Base-by-base conservation (phyloP, 331 rosid species). In the Malus hybrid region DNA sequence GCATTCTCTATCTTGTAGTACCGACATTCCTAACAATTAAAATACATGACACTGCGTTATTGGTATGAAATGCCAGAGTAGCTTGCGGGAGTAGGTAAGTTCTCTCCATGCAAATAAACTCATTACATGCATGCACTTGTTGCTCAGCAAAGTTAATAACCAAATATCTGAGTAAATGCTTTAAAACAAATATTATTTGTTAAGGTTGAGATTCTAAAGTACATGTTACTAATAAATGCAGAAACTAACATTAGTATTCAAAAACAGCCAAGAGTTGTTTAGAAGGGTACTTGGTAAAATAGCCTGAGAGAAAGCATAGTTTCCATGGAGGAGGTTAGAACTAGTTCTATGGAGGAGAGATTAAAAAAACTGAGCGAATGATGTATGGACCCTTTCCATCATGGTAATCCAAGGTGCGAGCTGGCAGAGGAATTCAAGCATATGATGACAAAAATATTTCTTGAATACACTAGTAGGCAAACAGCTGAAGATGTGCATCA, bases 381-480 rank as follows among this genome's bases (percentile, higher is more conserved):
- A 22, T 22, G 22, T 22, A 22, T 22, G 22, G 22, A 22, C 22
- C 82, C 65, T 8, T 54, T 72, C 50, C 82, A 79, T 65, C 82
- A 66, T 10, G 55, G 16, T 0, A 42, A 72, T 1, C 6, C 22
- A 10, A n/a, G 44, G n/a, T 46, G 55, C 59, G 4, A n/a, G 42
- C 73, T 22, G 10, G 70, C 48, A 5, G 22, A 72, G 29, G 4
- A 66, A 5, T 65, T 36, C 55, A 72, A 72, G 82, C 62, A 1
- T 16, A 16, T 11, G 67, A 6, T 72, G 42, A 60, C 73, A 10
- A 1, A 14, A 1, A 6, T 4, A 3, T 72, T 65, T 42, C 15
- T 72, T 27, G 2, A 7, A 1, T 24, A 10, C 12, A 27, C 18
- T 22, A 22, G 22, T 4, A 22, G 31, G 28, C 15, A 14, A 16